These are phyloP conservation scores for Diaporthe citri DNA, from an alignment of 2,329 filamentous ascomycete genomes.

Conservation along the genomic window DNA sequence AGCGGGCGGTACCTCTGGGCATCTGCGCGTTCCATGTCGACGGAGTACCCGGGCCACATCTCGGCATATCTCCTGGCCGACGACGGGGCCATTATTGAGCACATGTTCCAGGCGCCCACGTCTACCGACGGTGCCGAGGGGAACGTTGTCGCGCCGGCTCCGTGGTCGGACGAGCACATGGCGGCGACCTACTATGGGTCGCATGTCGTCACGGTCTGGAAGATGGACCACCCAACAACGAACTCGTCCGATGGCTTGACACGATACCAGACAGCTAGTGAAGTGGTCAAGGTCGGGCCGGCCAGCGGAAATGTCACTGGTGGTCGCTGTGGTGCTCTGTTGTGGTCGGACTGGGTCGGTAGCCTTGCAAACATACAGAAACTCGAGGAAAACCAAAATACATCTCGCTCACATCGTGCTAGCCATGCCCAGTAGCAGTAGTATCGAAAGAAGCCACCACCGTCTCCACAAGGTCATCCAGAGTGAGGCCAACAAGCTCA, in stretches of 20 bases:
- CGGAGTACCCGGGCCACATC: background rate
- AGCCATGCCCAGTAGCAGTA: background rate
- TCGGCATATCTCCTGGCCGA: background rate
- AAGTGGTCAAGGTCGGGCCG: background rate
- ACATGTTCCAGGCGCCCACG: background rate
- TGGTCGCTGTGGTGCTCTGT: background rate
- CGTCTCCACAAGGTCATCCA: slow-evolving; percentile 6
- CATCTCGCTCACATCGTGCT: background rate
- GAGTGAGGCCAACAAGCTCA: background rate
- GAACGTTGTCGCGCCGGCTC: background rate
- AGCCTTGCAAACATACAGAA: background rate
- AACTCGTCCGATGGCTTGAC: background rate
- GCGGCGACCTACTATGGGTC: background rate
- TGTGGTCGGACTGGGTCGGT: background rate
- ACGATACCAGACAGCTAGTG: background rate
- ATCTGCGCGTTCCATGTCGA: background rate
- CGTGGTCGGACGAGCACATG: background rate
- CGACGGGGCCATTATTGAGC: background rate
- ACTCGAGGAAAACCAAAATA: background rate
- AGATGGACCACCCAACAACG: background rate
- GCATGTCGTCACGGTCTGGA: background rate
- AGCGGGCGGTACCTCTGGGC: slow-evolving; percentile 1
- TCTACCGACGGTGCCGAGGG: background rate
- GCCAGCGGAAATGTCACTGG: background rate
- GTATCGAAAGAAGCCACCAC: background rate